These are phyloP conservation scores for Maudiozyma bulderi DNA, from an alignment of 805 yeast species.

Conservation along the genomic window DNA sequence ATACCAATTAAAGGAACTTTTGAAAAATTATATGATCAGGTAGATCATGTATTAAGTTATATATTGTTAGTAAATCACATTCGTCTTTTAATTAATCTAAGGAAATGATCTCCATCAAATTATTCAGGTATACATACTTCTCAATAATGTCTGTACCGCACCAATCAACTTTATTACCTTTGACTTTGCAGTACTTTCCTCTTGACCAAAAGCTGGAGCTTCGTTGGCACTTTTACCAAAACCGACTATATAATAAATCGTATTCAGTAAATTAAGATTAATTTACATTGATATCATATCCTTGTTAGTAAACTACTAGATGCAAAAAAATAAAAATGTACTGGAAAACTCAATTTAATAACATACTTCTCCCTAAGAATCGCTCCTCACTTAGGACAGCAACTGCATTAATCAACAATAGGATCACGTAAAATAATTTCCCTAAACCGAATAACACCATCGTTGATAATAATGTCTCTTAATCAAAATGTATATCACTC, in stretches of 20 bases:
- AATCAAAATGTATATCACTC: background rate
- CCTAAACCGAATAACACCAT: conserved; percentile 50
- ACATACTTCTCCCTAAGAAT: conserved; percentile 50
- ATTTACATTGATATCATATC: background rate
- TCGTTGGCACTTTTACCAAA: conserved; percentile 33
- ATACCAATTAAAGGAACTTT: conserved; percentile 60
- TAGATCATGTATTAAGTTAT: background rate
- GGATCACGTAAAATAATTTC: conserved; percentile 43
- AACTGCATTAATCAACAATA: conserved; percentile 58
- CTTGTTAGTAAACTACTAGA: background rate
- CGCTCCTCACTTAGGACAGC: conserved; percentile 77
- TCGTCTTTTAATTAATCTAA: background rate
- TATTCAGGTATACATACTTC: conserved; percentile 37
- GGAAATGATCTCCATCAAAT: no score
- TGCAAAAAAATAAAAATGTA: background rate
- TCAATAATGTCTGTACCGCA: conserved; percentile 65
- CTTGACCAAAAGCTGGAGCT: conserved; percentile 37
- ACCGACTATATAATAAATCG: conserved; percentile 30
- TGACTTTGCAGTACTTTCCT: conserved; percentile 42
- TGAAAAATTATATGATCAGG: background rate
- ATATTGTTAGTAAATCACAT: conserved; percentile 4
- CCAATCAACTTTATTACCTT: conserved; percentile 56
- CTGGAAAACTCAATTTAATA: background rate
- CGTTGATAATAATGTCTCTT: background rate
- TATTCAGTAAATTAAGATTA: background rate